phyloP scores from a whole-genome alignment of 2,329 filamentous ascomycete species.

The Fusarium nelsonii region DNA sequence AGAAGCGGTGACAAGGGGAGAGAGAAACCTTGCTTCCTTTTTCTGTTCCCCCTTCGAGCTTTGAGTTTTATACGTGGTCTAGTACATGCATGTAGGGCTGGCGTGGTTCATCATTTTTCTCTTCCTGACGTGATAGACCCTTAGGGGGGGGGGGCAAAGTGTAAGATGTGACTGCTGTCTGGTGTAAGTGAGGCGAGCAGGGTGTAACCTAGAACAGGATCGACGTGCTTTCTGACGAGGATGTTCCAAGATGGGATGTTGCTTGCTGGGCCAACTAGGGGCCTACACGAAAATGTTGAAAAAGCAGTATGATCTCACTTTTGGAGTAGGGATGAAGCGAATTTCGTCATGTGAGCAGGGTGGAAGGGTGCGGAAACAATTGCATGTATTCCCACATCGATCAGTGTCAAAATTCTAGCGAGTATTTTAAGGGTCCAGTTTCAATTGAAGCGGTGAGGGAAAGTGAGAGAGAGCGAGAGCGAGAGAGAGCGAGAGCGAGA shows the following conservation, averaged over 20 bases:
- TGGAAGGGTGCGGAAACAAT: conserved; percentile 2
- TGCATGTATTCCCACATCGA: neutral
- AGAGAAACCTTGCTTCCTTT: neutral
- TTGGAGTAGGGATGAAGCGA: conserved; percentile 18
- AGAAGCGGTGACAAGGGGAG: conserved; percentile 32
- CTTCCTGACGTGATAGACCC: conserved; percentile 28
- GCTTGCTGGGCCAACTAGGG: conserved; percentile 20
- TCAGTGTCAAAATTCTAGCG: neutral
- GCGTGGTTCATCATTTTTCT: conserved; percentile 5
- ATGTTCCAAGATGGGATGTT: conserved; percentile 16
- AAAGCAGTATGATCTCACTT: conserved; percentile 29
- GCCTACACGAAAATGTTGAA: conserved; percentile 20
- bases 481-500: no score
- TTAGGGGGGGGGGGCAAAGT: neutral
- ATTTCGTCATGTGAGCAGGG: conserved; percentile 26
- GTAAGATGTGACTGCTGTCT: conserved; percentile 2
- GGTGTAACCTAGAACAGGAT: conserved; percentile 32
- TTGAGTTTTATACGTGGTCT: neutral
- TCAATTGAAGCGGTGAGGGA: conserved; percentile 33
- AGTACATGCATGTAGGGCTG: conserved; percentile 18
- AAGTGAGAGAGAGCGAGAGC: no score
- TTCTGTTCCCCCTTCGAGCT: neutral
- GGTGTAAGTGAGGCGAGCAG: conserved; percentile 30
- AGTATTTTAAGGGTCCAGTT: conserved; percentile 3
- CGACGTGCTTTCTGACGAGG: conserved; percentile 23